Percentiles rank a stretch among this genome's conserved stretches.
These are phyloP conservation scores for Plasmodium gaboni DNA, from an alignment of 169 alveolate species.

Conservation along the genomic window DNA sequence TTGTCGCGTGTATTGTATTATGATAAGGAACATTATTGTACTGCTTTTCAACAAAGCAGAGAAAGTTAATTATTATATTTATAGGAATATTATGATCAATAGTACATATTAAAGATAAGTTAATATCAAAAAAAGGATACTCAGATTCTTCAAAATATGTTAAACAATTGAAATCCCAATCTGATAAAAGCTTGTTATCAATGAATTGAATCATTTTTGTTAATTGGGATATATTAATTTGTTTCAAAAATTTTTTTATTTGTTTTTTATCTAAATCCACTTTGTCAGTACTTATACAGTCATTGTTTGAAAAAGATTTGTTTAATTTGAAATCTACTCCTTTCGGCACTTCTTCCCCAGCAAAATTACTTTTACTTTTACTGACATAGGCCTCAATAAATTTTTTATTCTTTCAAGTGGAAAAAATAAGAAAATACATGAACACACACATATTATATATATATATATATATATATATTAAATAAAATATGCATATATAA, in stretches of 20 bases:
- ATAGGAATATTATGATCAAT: conserved; percentile 31
- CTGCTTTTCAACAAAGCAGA: conserved; percentile 78
- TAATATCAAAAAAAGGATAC: conserved; percentile 73
- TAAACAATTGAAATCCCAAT: conserved; percentile 84
- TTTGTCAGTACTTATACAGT: conserved; percentile 39
- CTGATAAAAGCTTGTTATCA: conserved; percentile 52
- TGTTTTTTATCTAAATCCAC: conserved; percentile 68
- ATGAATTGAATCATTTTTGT: conserved; percentile 43
- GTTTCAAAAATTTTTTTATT: conserved; percentile 60
- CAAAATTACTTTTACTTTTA: conserved; percentile 39
- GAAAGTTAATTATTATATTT: conserved; percentile 62
- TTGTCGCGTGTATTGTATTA: conserved; percentile 83
- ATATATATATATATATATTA: background rate
- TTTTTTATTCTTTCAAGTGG: conserved; percentile 38
- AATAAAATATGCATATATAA: background rate
- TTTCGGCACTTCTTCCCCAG: conserved; percentile 17
- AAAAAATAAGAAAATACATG: background rate
- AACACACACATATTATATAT: background rate
- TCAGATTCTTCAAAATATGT: conserved; percentile 74
- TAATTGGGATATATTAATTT: conserved; percentile 39
- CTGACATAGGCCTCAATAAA: conserved; percentile 76
- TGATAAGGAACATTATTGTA: conserved; percentile 85
- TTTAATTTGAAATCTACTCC: conserved; percentile 28
- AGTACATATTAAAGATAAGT: conserved; percentile 38
- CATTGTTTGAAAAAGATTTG: conserved; percentile 28